Evolutionary conservation across 192 early-diverging fungal species (phyloP).

Genomic region (Backusella tuberculispora): DNA sequence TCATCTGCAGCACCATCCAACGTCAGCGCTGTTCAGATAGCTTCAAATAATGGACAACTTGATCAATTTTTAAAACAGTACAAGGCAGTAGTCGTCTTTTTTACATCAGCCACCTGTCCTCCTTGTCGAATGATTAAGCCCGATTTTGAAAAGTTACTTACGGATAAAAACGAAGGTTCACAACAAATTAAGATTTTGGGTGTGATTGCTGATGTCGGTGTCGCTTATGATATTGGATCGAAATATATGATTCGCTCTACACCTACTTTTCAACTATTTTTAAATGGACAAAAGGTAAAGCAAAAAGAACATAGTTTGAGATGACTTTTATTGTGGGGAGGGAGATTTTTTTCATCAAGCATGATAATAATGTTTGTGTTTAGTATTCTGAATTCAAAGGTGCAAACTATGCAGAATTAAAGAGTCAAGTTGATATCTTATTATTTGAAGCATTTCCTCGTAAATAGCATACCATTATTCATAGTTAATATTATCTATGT

Average conservation of each 20-base stretch:
- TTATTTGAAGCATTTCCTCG: slow-evolving; percentile 68
- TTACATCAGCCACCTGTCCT: slow-evolving; percentile 69
- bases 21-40: slow-evolving; percentile 39
- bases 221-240: slow-evolving; percentile 55
- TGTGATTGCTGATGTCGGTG: slow-evolving; percentile 62
- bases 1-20: slow-evolving; percentile 27
- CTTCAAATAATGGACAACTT: slow-evolving; percentile 46
- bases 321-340: too few species aligned
- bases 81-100: slow-evolving; percentile 64
- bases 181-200: slow-evolving; percentile 50
- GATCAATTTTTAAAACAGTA: slow-evolving; percentile 50
- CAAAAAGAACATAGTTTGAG: background rate
- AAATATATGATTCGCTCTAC: slow-evolving; percentile 63
- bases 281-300: slow-evolving; percentile 54
- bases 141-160: slow-evolving; percentile 63
- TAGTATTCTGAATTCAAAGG: slow-evolving; percentile 61
- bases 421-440: slow-evolving; percentile 61
- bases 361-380: background rate
- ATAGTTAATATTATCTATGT: background rate
- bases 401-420: slow-evolving; percentile 63
- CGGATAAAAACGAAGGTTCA: slow-evolving; percentile 42
- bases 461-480: slow-evolving; percentile 23
- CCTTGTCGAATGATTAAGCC: slow-evolving; percentile 74
- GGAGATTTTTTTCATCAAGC: background rate
- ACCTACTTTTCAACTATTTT: slow-evolving; percentile 75